Conservation (phyloP, 2,329 filamentous ascomycete genomes). For the Chaetomium strumarium region DNA sequence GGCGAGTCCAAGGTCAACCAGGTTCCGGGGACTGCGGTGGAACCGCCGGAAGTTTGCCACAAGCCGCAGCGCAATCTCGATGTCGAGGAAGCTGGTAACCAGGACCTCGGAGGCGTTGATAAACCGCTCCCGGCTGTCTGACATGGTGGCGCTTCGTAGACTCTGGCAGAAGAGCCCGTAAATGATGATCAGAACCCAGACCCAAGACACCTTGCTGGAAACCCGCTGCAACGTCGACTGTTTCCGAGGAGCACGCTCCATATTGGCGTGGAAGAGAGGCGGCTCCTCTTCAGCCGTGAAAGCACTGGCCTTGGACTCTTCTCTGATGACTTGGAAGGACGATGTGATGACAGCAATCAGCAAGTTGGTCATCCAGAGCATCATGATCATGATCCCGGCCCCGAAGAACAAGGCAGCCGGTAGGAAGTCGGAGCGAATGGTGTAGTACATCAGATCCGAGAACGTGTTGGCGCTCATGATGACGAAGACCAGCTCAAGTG, state of each 20-base stretch:
- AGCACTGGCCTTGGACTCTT: constrained; percentile 90
- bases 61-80: constrained; percentile 80
- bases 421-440: constrained; percentile 86
- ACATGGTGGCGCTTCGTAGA: constrained; percentile 72
- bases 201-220: constrained; percentile 65
- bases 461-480: constrained; percentile 99
- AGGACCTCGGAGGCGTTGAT: constrained; percentile 68
- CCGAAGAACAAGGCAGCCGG: constrained; percentile 73
- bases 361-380: constrained; percentile 93
- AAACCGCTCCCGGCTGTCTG: constrained; percentile 50
- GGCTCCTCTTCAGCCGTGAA: constrained; percentile 68
- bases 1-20: constrained; percentile 74
- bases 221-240: constrained; percentile 56
- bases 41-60: constrained; percentile 75
- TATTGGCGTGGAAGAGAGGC: constrained; percentile 28
- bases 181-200: constrained; percentile 78
- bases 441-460: constrained; percentile 88
- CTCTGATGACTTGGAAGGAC: constrained; percentile 95
- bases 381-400: constrained; percentile 78
- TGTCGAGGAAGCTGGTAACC: constrained; percentile 70
- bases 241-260: constrained; percentile 38
- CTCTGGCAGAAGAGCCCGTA: constrained; percentile 76
- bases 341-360: constrained; percentile 95
- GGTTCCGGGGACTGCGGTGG: constrained; percentile 65
- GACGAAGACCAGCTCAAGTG: constrained; percentile 89